These are phyloP conservation scores for Rhododendron vialii DNA, from an alignment of 148 eudicot species.

Conservation along the genomic window DNA sequence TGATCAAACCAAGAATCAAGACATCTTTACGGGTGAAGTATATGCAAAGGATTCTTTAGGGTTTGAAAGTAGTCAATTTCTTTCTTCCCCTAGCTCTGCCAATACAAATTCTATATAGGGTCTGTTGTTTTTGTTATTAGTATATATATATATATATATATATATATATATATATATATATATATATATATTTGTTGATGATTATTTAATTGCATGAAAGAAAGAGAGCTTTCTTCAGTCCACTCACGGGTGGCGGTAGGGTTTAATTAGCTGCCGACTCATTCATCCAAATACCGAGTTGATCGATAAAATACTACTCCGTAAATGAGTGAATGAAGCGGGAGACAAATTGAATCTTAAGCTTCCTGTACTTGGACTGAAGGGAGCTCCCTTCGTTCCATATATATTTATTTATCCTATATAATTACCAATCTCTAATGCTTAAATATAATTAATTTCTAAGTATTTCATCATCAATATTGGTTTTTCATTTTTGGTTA, in stretches of 20 bases:
- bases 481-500: background rate
- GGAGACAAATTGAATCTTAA: slow-evolving; percentile 62
- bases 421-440: no score
- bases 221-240: slow-evolving; percentile 97
- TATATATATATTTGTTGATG: background rate
- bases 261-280: slow-evolving; percentile 94
- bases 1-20: background rate
- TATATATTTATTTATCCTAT: background rate
- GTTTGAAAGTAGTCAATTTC: background rate
- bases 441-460: background rate
- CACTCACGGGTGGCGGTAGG: slow-evolving; percentile 63
- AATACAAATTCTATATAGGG: background rate
- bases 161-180: no score
- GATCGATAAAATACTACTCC: slow-evolving; percentile 12
- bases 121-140: background rate
- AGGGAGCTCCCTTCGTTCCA: slow-evolving; percentile 61
- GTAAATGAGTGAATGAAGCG: slow-evolving; percentile 76
- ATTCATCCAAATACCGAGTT: slow-evolving; percentile 89
- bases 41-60: background rate
- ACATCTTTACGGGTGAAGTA: background rate
- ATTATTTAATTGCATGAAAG: background rate
- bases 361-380: slow-evolving; percentile 73
- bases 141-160: background rate
- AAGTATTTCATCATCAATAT: background rate
- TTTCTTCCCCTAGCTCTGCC: background rate